phyloP scores from a whole-genome alignment of 1,284 basidiomycete genomes.

The Marasmius oreades region DNA sequence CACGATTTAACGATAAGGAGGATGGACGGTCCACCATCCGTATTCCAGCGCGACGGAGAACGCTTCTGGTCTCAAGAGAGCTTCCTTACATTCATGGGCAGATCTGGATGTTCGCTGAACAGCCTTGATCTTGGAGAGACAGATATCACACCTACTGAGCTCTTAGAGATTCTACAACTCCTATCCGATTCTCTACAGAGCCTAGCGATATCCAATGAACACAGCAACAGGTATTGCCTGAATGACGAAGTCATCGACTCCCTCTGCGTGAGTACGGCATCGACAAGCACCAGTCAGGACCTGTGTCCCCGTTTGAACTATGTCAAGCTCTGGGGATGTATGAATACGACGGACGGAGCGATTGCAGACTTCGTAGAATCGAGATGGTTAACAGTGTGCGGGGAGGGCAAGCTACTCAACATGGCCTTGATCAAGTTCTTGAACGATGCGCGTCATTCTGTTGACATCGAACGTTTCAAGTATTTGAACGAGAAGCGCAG shows the following conservation, averaged over 20 bases:
- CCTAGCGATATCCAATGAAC: constrained; percentile 22
- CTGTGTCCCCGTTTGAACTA: constrained; percentile 25
- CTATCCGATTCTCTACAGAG: constrained; percentile 21
- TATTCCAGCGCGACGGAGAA: constrained; percentile 9
- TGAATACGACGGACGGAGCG: constrained; percentile 23
- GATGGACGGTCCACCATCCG: constrained; percentile 9
- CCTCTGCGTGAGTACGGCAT: constrained; percentile 13
- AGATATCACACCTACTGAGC: constrained; percentile 21
- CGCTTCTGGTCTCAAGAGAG: constrained; percentile 21
- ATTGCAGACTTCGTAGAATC: constrained; percentile 28
- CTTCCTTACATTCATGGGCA: constrained; percentile 19
- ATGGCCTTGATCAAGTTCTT: constrained; percentile 11
- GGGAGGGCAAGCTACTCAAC: constrained; percentile 5
- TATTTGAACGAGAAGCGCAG: not conserved
- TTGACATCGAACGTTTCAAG: constrained; percentile 1
- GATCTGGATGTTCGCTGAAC: constrained; percentile 22
- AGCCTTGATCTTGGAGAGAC: constrained; percentile 21
- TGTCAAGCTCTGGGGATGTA: constrained; percentile 25
- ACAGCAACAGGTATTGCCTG: constrained; percentile 18
- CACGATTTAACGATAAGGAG: not conserved
- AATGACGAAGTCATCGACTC: constrained; percentile 21
- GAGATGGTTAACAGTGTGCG: constrained; percentile 18
- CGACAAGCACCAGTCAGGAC: constrained; percentile 2
- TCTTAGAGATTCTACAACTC: constrained; percentile 20
- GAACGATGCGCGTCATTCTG: not conserved